Evolutionary conservation across 345 rosid genomes (phyloP), one percentile per base, ranked within the genome.

Genomic region (Camelina sativa): DNA sequence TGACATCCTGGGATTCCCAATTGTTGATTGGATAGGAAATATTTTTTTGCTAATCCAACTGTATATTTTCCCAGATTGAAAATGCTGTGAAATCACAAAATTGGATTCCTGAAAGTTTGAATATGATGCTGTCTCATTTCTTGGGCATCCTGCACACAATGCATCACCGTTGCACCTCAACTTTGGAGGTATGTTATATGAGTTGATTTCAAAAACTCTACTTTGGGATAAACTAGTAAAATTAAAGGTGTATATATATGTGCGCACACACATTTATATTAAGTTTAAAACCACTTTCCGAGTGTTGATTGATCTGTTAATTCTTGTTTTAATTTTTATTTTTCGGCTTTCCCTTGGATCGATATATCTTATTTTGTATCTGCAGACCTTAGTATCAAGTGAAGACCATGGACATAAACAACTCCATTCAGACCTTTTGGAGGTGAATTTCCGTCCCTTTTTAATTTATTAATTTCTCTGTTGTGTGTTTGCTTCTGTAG

Each of bases 21-120:
- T 43, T 63, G 6, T 63, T 44, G 51, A 47, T 28, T 63, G 46
- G 17, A 64, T 43, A 32, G 3, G 23, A 22, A 46, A 35, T 62
- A 16, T 53, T 44, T 55, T 17, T 67, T 47, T 53, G 63, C 64
- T 72, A 43, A 63, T 35, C 8, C 37, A 11, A 7, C 44, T 72
- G 15, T 59, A 11, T 30, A 7, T 47, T 67, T 58, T 75, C 82
- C 54, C 84, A 92, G 99, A 91, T 95, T 61, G 81, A 60, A 54
- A 92, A 92, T 86, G 93, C 97, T 76, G 61, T 95, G 80, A 86
- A 74, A 77, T 86, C 87, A 52, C 99, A 89, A 76, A 83, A 84
- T 10, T 67, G 81, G 67, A 80, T 87, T 67, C 85, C 74, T 81
- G 85, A 85, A 66, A 78, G 82, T 75, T 75, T 95, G 78, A 75